These are phyloP conservation scores for Alternaria panax DNA, from an alignment of 2,329 filamentous ascomycete species.

Conservation along the genomic window DNA sequence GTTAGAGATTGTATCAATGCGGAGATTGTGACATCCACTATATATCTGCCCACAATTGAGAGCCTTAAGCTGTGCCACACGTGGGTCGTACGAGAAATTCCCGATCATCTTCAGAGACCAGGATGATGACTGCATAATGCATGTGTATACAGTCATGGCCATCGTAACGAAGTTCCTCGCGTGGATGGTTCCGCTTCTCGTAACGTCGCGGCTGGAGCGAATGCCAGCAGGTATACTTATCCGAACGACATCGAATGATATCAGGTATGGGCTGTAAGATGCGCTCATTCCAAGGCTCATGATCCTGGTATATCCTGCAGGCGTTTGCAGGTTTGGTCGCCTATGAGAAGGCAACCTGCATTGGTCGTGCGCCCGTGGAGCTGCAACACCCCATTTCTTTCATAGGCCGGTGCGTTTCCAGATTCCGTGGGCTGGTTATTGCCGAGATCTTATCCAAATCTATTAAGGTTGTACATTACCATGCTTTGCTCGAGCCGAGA, in stretches of 20 bases:
- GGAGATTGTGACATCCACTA: not conserved
- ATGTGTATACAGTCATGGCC: not conserved
- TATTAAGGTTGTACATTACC: not conserved
- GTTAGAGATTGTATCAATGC: not conserved
- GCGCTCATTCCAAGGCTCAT: not conserved
- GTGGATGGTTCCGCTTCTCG: not conserved
- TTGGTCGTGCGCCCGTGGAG: not conserved
- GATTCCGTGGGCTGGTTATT: not conserved
- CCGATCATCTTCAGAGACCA: not conserved
- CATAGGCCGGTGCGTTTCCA: not conserved
- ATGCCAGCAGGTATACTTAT: not conserved
- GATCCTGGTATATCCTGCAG: slow-evolving; percentile 2
- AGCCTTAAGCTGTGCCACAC: not conserved
- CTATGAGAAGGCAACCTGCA: not conserved
- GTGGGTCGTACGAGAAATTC: not conserved
- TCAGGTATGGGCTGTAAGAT: not conserved
- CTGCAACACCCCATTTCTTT: not conserved
- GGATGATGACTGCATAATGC: not conserved
- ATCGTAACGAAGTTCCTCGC: slow-evolving; percentile 1
- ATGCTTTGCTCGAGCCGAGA: not conserved
- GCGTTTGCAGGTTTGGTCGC: not conserved
- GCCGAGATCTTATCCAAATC: slow-evolving; percentile 3
- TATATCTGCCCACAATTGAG: not conserved
- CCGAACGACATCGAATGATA: too few species aligned
- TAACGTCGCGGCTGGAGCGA: not conserved